Percentiles rank a stretch among this genome's conserved stretches.
Conservation (phyloP, 495 filamentous ascomycete species). For the Penicillium cinerascens region DNA sequence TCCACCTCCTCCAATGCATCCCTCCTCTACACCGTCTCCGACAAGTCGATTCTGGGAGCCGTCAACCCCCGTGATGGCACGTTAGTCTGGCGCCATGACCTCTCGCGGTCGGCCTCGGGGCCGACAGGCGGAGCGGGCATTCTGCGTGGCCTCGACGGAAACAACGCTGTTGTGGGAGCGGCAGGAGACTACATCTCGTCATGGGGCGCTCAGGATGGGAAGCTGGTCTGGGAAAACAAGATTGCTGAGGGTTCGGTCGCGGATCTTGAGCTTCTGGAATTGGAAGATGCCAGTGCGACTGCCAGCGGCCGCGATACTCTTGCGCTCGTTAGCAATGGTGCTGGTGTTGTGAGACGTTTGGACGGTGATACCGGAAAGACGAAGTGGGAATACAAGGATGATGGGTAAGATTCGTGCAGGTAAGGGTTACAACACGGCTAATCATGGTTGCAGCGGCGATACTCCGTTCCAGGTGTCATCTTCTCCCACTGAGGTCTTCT, state of each 20-base stretch:
- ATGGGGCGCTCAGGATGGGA: conserved; percentile 83
- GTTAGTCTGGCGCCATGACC: conserved; percentile 79
- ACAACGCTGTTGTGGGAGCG: conserved; percentile 69
- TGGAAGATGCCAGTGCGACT: conserved; percentile 51
- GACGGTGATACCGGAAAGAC: conserved; percentile 68
- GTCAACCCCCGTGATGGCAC: conserved; percentile 83
- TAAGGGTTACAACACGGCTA: conserved; percentile 19
- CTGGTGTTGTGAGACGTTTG: conserved; percentile 63
- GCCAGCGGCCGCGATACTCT: conserved; percentile 63
- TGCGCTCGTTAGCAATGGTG: conserved; percentile 55
- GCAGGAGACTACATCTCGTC: conserved; percentile 62
- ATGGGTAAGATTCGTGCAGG: conserved; percentile 38
- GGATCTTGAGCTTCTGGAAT: conserved; percentile 77
- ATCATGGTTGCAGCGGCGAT: conserved; percentile 51
- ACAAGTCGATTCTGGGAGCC: conserved; percentile 76
- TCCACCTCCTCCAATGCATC: conserved; percentile 76
- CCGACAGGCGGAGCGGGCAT: conserved; percentile 44
- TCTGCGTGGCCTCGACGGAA: conserved; percentile 68
- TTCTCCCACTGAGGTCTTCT: conserved; percentile 68
- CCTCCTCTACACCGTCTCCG: conserved; percentile 85
- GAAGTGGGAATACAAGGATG: conserved; percentile 72
- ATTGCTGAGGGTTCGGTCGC: conserved; percentile 55
- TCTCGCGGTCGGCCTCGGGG: conserved; percentile 39
- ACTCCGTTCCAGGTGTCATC: conserved; percentile 75
- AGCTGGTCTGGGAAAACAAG: conserved; percentile 66